Base-by-base conservation (phyloP, 1,284 basidiomycete species). In the Cerrena zonata region DNA sequence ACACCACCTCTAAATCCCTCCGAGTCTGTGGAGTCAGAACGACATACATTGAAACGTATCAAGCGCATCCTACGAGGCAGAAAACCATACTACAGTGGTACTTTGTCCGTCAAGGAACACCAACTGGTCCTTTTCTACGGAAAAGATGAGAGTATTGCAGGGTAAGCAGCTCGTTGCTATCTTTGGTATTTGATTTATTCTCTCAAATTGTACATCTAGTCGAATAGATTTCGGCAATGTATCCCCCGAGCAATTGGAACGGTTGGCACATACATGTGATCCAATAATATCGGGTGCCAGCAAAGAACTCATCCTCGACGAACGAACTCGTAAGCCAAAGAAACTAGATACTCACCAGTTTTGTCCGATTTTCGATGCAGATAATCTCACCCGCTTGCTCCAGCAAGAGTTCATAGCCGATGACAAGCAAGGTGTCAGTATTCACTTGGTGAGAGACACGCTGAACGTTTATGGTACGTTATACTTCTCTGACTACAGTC, bases 391-490 rank as follows among this genome's bases (percentile, higher is more conserved):
- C 1, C 56, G 52, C 2, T 42, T 65, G 5, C 19, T 59, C 1
- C 51, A 53, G 24, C 49, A 45, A 1, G 50, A 54, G 4, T 34
- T 30, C 18, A 44, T 61, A 3, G 48, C 54, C 34, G 48, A 47
- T 22, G 34, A 51, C 2, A 45, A 63, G 11, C 53, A 55, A 7
- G 41, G 46, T 10, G 23, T 37, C 5, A 37, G 37, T 10, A 46
- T 67, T 22, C 37, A 49, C 10, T 56, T 56, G 3, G 62, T 64
- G 43, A 52, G 62, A 2, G 60, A 64, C 49, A 64, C 64, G 48
- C 55, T 66, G 21, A 67, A 66, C 50, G 56, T 65, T 15, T 65
- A 65, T 41, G 60, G 64, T 65, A 25, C 12, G 62, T 53, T 37
- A 26, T 22, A 27, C 27, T 1, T 5, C 34, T 2, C 12, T n/a